Evolutionary conservation across 805 yeast species (phyloP), one percentile per base, ranked within the genome.

Genomic region (Candida vartiovaarae): DNA sequence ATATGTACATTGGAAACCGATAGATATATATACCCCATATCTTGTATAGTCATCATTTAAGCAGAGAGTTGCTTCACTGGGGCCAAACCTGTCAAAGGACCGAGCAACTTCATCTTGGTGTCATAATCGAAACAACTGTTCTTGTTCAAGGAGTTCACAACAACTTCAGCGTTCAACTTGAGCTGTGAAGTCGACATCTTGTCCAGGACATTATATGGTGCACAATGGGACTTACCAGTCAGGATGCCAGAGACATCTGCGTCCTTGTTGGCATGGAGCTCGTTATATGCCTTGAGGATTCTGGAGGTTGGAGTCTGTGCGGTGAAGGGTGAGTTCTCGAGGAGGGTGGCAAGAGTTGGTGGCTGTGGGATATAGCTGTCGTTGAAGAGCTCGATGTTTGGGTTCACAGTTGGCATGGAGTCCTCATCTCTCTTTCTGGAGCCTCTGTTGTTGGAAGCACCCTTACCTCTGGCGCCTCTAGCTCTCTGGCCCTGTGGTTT

Each of bases 41-140:
- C 20, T 15, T 15, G 20, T 15, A n/a, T 25, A 10, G 23, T 11
- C 32, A 34, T 20, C 5, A 15, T 6, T 42, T 32, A 49, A 27
- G 49, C 45, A 33, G 44, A 32, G 24, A 59, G 40, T 33, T 48
- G 50, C 44, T 56, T 59, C n/a, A 59, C 59, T 25, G 60, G 49
- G 7, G 52, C 54, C 7, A 50, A 24, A 29, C 66, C 66, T 4
- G 53, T 50, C 33, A 61, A 52, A 7, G 62, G 61, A 31, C 52
- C 47, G 38, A 61, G 41, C 10, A 59, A 38, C 47, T 48, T 55
- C 36, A 50, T 34, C 46, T 58, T 61, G 1, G 56, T 47, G 9
- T 46, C 51, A 24, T 45, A 45, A 40, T 46, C 46, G 25, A 58
- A 37, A 3, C 55, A 39, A 7, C 46, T 28, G 45, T 60, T 61